A percentile compares a stretch with the other conserved stretches of the same genome.
These are phyloP conservation scores for Pelargonium australe DNA, from an alignment of 441 rosid species.

Conservation along the genomic window DNA sequence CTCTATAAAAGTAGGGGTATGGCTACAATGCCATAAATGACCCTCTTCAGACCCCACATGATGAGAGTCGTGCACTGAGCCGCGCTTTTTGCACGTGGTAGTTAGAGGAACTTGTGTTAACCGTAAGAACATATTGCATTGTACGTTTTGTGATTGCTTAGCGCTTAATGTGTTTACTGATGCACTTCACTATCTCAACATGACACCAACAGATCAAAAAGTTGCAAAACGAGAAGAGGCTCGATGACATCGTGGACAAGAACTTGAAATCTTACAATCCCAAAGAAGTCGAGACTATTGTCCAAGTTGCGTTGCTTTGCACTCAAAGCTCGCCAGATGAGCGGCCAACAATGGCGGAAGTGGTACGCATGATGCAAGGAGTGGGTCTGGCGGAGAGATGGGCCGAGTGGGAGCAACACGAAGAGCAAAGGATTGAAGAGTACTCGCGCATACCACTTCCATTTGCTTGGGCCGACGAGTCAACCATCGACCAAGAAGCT, in stretches of 20 bases:
- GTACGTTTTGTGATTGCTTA: no score
- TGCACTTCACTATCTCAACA: background rate
- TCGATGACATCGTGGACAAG: conserved; percentile 66
- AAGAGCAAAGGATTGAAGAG: conserved; percentile 54
- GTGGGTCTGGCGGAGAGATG: conserved; percentile 68
- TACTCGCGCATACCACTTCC: conserved; percentile 41
- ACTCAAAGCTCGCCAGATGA: conserved; percentile 69
- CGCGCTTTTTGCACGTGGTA: no score
- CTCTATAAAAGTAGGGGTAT: no score
- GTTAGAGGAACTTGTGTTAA: no score
- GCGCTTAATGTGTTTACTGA: no score
- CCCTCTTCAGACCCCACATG: no score
- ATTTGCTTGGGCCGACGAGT: conserved; percentile 66
- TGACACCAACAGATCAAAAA: conserved; percentile 52
- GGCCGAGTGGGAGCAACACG: conserved; percentile 67
- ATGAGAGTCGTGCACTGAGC: no score
- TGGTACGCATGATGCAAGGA: conserved; percentile 73
- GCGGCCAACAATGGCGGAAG: conserved; percentile 70
- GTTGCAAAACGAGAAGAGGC: conserved; percentile 61
- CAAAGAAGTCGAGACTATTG: conserved; percentile 61
- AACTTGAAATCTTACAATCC: conserved; percentile 45
- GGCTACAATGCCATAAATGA: no score
- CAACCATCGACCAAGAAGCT: conserved; percentile 63
- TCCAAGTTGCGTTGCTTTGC: conserved; percentile 78
- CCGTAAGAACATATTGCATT: no score